Conservation (phyloP, 1,284 basidiomycete genomes). For the Pholiota adiposa region DNA sequence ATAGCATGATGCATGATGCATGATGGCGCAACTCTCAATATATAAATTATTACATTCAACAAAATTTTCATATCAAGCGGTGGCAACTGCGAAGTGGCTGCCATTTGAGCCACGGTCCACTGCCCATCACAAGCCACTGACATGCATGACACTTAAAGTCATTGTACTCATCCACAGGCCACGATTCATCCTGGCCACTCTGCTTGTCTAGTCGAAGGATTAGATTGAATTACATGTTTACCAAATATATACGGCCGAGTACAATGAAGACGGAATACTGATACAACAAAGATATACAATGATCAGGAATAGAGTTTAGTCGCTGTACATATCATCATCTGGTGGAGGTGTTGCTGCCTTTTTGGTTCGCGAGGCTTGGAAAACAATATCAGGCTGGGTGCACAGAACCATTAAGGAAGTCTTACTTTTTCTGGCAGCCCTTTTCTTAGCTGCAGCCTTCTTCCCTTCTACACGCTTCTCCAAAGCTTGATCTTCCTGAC, state of each 20-base stretch:
- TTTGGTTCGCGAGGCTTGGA: constrained; percentile 17
- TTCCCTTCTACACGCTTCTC: constrained; percentile 84
- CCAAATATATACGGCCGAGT: not conserved
- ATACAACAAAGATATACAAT: not conserved
- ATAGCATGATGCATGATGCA: too few relatives aligned
- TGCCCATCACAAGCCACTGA: too few relatives aligned
- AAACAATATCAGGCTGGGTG: not conserved
- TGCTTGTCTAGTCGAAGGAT: too few relatives aligned
- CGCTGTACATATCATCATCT: constrained; percentile 25
- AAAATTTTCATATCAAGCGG: too few relatives aligned
- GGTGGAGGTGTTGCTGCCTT: constrained; percentile 18
- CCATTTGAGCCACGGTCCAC: too few relatives aligned
- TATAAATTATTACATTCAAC: too few relatives aligned
- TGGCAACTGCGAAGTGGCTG: too few relatives aligned
- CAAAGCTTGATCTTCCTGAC: constrained; percentile 89
- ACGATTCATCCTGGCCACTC: too few relatives aligned
- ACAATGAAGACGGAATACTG: not conserved
- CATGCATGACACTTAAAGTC: too few relatives aligned
- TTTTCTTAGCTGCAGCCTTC: constrained; percentile 79
- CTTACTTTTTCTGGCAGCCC: constrained; percentile 36
- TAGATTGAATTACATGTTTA: constrained; percentile 5
- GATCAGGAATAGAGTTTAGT: constrained; percentile 1
- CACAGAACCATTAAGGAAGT: not conserved
- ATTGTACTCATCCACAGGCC: too few relatives aligned
- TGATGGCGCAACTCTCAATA: too few relatives aligned